Base-by-base conservation (phyloP, 306 rosid species). In the Argentina anserina region DNA sequence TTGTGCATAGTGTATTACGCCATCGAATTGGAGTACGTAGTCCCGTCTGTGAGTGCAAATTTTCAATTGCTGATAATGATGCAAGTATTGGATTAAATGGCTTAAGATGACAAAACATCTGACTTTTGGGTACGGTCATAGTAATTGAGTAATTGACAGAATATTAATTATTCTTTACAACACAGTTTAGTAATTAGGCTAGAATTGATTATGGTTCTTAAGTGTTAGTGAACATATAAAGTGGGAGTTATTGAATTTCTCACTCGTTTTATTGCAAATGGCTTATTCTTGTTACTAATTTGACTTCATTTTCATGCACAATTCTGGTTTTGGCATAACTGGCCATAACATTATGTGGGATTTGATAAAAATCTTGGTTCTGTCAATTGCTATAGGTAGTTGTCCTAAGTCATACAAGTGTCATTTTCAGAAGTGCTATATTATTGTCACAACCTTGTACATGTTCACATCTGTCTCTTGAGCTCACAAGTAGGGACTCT, bases 341-440 rank as follows among this genome's bases (percentile, higher is more conserved):
- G n/a, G 18, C 56, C 39, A 29, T 26, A 28, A 20, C 14, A 9
- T 42, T 43, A 33, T 7, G 21, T 18, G 40, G 15, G 25, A 42
- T 67, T 43, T 43, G 39, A 67, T 56, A 43, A 43, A 46, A 49
- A 31, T 49, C 33, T 3, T 68, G 73, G 45, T 69, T 69, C 10
- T 69, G 45, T 14, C 66, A 17, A 49, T 69, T 9, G 61, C 46
- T 6, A 6, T 11, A 17, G 41, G 45, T 33, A 8, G 31, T 33
- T 12, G 45, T 49, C n/a, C n/a, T n/a, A n/a, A n/a, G n/a, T n/a
- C n/a, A n/a, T n/a, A n/a, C n/a, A n/a, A n/a, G 39, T 1, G 13
- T 28, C 17, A 4, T 31, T 7, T 17, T 61, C 33, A 0, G 25
- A 29, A 61, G 12, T 33, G 66, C 15, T 29, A 18, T 15, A 7